These are phyloP conservation scores for Metschnikowia santaceciliae DNA, from an alignment of 805 yeast genomes.

Conservation along the genomic window DNA sequence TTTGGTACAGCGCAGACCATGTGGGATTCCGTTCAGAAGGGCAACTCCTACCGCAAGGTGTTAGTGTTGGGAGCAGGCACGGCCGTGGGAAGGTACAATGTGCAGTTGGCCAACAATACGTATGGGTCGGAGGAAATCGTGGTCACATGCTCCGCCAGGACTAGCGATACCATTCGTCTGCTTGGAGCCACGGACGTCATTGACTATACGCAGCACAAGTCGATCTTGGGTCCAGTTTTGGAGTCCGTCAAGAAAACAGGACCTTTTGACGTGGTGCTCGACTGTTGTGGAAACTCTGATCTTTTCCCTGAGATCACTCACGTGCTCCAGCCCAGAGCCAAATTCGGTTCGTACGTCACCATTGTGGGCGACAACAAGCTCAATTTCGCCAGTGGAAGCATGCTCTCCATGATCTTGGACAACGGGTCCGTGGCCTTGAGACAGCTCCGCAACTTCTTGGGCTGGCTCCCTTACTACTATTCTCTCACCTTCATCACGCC, in stretches of 20 bases:
- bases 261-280: constrained; percentile 59
- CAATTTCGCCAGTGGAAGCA: constrained; percentile 22
- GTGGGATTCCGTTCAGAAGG: constrained; percentile 25
- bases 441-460: constrained; percentile 12
- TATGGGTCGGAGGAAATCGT: constrained; percentile 47
- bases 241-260: constrained; percentile 30
- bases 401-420: not conserved
- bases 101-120: constrained; percentile 52
- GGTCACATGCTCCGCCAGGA: constrained; percentile 50
- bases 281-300: constrained; percentile 58
- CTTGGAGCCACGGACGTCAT: constrained; percentile 58
- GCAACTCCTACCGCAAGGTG: constrained; percentile 45
- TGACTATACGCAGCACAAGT: constrained; percentile 50
- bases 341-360: constrained; percentile 46
- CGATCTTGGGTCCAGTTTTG: constrained; percentile 27
- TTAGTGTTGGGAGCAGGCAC: constrained; percentile 75
- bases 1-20: constrained; percentile 57
- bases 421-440: constrained; percentile 7
- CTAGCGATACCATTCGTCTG: constrained; percentile 39
- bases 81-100: constrained; percentile 54
- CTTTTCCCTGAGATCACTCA: constrained; percentile 41
- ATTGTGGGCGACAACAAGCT: constrained; percentile 53
- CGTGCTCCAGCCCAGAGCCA: constrained; percentile 41
- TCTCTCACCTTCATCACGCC: constrained; percentile 14
- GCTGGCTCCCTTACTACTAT: constrained; percentile 29